phyloP scores from a whole-genome alignment of 805 yeast genomes.

The Ogataea degrootiae region DNA sequence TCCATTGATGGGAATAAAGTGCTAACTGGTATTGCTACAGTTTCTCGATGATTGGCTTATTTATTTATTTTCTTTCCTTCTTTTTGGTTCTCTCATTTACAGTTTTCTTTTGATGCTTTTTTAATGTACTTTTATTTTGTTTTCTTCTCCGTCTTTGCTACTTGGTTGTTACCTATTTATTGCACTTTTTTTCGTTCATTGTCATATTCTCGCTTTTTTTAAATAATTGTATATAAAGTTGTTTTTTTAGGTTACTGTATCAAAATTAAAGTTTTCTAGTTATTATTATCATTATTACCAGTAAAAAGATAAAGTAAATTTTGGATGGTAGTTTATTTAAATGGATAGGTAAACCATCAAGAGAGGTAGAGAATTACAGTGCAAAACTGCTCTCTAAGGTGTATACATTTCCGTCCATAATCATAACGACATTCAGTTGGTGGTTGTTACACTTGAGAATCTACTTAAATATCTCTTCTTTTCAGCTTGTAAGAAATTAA shows the following conservation, averaged over 20 bases:
- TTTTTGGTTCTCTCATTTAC: background rate
- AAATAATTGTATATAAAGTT: background rate
- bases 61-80: background rate
- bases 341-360: too few species aligned
- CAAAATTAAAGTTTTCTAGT: too few species aligned
- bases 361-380: too few species aligned
- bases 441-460: conserved; percentile 3
- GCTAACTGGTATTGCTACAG: background rate
- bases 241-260: background rate
- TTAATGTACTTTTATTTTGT: background rate
- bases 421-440: background rate
- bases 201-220: background rate
- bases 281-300: too few species aligned
- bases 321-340: too few species aligned
- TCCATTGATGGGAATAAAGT: background rate
- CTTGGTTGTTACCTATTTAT: background rate
- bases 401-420: background rate
- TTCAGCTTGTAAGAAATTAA: conserved; percentile 34
- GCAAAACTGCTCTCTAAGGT: too few species aligned
- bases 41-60: background rate
- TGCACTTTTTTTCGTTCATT: background rate
- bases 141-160: background rate
- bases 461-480: conserved; percentile 26
- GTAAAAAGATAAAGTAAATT: too few species aligned
- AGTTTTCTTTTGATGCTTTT: background rate